Base-by-base conservation (phyloP, 495 filamentous ascomycete species). In the Neurospora tetrasperma region DNA sequence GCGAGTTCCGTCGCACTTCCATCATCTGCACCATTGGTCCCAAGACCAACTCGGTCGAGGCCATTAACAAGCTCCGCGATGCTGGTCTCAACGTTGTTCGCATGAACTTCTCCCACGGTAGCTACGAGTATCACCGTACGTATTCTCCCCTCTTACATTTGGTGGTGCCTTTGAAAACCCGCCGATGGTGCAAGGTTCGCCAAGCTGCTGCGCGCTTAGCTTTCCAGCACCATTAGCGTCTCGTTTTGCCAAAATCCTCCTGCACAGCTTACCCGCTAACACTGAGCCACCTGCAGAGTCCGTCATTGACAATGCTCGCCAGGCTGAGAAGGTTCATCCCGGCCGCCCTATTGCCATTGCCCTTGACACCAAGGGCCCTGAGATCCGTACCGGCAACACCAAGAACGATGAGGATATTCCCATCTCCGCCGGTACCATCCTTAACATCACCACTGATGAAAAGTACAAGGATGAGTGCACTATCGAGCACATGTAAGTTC, bases 1-100 rank as follows among this genome's bases (percentile, higher is more conserved):
- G 91, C 85, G 93, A 93, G 85, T 95, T 94, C 81, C 93, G 96
- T 75, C 92, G 96, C 73, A 97, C 96, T 71, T 97, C 95, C 74
- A 99, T 99, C 87, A 97, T 99, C 82, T 92, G 96, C 84, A 99
- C 96, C 80, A 99, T 99, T 83, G 96, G 96, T 70, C 96, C 96
- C 76, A 99, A 99, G 92, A 98, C 96, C 71, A 99, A 99, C 87
- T 97, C 94, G 62, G 91, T 93, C 66, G 92, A 97, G 86, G 94
- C 92, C 80, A 96, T 99, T 85, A 97, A 98, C 82, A 85, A 90
- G 81, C 91, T 99, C 77, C 93, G 94, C 80, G 89, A 85, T 77
- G 90, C 90, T 75, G 96, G 96, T 82, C 89, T 98, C 75, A 98
- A 98, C 83, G 94, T 99, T 74, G 96, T 98, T 75, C 96, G 96